Evolutionary conservation across 495 filamentous ascomycete species (phyloP).

Genomic region (Aspergillus affinis): DNA sequence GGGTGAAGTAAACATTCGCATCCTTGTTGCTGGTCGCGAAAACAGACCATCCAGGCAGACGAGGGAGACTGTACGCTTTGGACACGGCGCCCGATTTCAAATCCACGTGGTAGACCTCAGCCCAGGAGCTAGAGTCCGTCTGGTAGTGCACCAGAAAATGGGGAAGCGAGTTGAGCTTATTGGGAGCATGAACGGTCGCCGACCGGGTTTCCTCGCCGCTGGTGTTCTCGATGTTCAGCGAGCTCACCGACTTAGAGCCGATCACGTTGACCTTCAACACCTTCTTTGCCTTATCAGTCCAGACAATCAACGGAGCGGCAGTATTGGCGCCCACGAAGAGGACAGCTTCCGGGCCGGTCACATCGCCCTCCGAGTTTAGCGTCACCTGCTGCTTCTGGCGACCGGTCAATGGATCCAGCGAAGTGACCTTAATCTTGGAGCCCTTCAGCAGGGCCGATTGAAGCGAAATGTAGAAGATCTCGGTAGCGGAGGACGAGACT

Average conservation of each 20-base stretch:
- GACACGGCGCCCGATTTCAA: constrained; percentile 60
- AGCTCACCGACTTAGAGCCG: constrained; percentile 62
- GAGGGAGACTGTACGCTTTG: constrained; percentile 75
- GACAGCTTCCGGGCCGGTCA: constrained; percentile 64
- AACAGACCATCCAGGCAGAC: constrained; percentile 63
- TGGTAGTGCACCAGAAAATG: constrained; percentile 86
- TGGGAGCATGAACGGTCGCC: constrained; percentile 72
- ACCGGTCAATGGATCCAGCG: constrained; percentile 70
- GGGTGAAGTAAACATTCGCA: constrained; percentile 84
- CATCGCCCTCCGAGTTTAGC: constrained; percentile 71
- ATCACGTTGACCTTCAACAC: constrained; percentile 77
- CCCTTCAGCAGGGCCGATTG: constrained; percentile 65
- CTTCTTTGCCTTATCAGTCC: constrained; percentile 69
- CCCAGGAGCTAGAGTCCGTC: constrained; percentile 68
- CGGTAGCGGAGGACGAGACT: constrained; percentile 70
- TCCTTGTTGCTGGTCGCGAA: constrained; percentile 77
- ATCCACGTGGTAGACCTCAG: constrained; percentile 83
- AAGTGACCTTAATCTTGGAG: constrained; percentile 70
- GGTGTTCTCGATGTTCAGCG: constrained; percentile 49
- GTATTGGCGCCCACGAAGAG: constrained; percentile 80
- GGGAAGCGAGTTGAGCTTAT: constrained; percentile 63
- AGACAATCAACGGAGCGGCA: constrained; percentile 77
- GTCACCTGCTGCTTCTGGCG: constrained; percentile 61
- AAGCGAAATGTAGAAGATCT: constrained; percentile 74
- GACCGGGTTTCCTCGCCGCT: constrained; percentile 60